A percentile compares a stretch with the other conserved stretches of the same genome.
Conservation (phyloP, 1,139 yeast genomes). For the Saccharomycopsis hybrid region DNA sequence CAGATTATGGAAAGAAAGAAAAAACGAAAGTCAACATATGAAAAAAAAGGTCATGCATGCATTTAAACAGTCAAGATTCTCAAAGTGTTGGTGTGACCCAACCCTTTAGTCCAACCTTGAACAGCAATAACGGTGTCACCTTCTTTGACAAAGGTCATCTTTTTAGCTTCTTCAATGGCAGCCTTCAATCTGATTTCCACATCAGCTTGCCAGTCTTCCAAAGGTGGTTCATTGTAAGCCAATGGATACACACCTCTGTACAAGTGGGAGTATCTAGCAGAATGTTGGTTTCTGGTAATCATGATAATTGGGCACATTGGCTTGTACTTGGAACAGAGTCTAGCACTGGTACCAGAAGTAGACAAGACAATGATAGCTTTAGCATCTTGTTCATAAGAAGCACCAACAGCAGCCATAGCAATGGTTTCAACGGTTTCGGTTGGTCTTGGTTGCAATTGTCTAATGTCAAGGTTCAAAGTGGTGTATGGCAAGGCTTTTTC, state of each 20-base stretch:
- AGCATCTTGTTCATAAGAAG: constrained; percentile 93
- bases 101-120: constrained; percentile 99
- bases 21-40: neutral
- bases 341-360: constrained; percentile 91
- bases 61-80: constrained; percentile 50
- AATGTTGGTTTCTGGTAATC: constrained; percentile 92
- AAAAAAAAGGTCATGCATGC: neutral
- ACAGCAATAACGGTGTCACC: constrained; percentile 92
- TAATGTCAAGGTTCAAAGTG: constrained; percentile 81
- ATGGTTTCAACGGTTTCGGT: constrained; percentile 94
- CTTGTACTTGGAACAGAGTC: constrained; percentile 95
- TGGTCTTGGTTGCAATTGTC: constrained; percentile 81
- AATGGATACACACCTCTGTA: constrained; percentile 99
- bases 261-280: constrained; percentile 93
- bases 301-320: constrained; percentile 96
- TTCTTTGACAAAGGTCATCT: constrained; percentile 74
- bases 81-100: constrained; percentile 98
- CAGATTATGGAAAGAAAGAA: too few species aligned
- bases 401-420: constrained; percentile 95
- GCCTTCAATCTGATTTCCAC: constrained; percentile 91
- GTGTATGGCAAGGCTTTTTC: constrained; percentile 94
- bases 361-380: constrained; percentile 95
- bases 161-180: constrained; percentile 89
- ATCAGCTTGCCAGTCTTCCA: constrained; percentile 91
- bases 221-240: constrained; percentile 61